A percentile compares a stretch with the other conserved stretches of the same genome.
phyloP scores from a whole-genome alignment of 352 stramenopile species.

The Plasmopara halstedii region DNA sequence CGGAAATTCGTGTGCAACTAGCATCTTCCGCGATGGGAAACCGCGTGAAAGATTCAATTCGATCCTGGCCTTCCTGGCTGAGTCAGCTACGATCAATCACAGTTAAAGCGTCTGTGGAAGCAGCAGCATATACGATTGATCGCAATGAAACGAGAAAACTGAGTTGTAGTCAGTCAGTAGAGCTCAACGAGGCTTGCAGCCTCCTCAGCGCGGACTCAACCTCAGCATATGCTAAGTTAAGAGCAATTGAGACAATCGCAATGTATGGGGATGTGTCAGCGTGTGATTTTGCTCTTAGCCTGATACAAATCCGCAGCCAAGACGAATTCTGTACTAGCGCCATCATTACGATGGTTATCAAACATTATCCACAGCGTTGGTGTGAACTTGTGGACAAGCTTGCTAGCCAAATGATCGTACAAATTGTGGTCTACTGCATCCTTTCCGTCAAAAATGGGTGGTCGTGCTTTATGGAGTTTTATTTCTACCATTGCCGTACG shows the following conservation, averaged over 20 bases:
- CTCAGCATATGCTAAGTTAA: constrained; percentile 32
- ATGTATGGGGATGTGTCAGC: constrained; percentile 27
- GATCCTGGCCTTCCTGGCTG: constrained; percentile 67
- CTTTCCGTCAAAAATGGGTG: constrained; percentile 69
- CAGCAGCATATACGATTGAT: constrained; percentile 3
- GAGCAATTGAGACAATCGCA: constrained; percentile 51
- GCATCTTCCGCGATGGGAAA: constrained; percentile 34
- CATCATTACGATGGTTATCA: constrained; percentile 43
- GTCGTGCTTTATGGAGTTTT: constrained; percentile 76
- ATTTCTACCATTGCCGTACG: constrained; percentile 45
- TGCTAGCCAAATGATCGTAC: constrained; percentile 50
- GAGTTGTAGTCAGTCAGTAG: constrained; percentile 21
- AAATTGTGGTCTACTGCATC: constrained; percentile 66
- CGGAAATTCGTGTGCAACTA: constrained; percentile 49
- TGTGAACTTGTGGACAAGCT: constrained; percentile 37
- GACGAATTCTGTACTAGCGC: constrained; percentile 32
- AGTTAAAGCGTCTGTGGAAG: constrained; percentile 11
- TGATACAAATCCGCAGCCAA: constrained; percentile 43
- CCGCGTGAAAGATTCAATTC: constrained; percentile 55
- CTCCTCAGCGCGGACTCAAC: constrained; percentile 46
- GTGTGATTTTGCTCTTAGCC: constrained; percentile 50
- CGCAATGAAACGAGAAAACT: constrained; percentile 3
- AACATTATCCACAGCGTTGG: constrained; percentile 40
- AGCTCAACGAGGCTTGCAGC: constrained; percentile 47
- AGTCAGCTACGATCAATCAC: constrained; percentile 36